Base-by-base conservation (phyloP, 441 rosid species). In the Erysimum pusillum region DNA sequence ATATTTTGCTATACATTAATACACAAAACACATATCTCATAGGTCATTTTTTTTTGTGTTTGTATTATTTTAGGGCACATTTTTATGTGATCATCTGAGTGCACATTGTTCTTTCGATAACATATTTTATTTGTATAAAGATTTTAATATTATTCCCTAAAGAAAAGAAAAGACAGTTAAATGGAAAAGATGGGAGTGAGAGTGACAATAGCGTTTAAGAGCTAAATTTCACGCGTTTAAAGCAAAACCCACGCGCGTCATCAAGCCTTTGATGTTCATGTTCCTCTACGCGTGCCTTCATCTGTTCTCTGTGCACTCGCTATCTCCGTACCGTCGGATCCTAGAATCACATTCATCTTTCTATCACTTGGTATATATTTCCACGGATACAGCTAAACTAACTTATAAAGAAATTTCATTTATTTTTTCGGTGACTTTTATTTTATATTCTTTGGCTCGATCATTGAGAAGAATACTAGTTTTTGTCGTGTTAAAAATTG, bases 161-260 rank as follows among this genome's bases (percentile, higher is more conserved):
- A 53, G 25, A 20, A 41, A 34, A 53, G 25, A 20, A 44, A 44
- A 32, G 54, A 64, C 38, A 54, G 65, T 67, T 9, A 52, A 39
- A 38, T n/a, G 20, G 39, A 59, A 35, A 46, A 12, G 54, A 68
- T 60, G 59, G 11, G 75, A 32, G 15, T 48, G 75, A 76, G 15
- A 66, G 78, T 48, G 73, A 51, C 18, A 58, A 5, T 51, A 75
- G 12, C 31, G 31, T 35, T 20, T 56, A 17, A 15, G 46, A 14
- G 51, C 5, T 39, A 15, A 60, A 51, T 32, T 61, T 52, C 75
- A 76, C 79, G 79, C 49, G 64, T 76, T 69, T 51, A 76, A 62
- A 76, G 79, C 52, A 69, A 62, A 62, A 3, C 45, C 65, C 65
- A 69, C 75, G 75, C 79, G 79, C 79, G 79, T 57, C 63, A 67